Percentiles rank a stretch among this genome's conserved stretches.
phyloP scores from a whole-genome alignment of 768 basidiomycete species.

The Crucibulum laeve region DNA sequence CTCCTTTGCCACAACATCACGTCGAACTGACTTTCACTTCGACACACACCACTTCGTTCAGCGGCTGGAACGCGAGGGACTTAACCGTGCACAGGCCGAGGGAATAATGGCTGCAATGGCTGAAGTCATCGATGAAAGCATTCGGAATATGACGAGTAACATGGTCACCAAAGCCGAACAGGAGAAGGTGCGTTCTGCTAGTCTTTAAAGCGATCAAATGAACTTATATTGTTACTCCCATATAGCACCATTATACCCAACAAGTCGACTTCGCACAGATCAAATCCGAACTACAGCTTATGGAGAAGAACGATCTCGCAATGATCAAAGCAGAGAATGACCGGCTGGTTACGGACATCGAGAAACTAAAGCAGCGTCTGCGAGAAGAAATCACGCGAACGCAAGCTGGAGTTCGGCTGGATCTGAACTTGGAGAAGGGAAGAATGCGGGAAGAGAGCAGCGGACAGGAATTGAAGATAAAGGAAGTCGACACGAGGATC shows the following conservation, averaged over 20 bases:
- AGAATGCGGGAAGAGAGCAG: slow-evolving; percentile 91
- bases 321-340: slow-evolving; percentile 97
- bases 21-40: slow-evolving; percentile 66
- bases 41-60: slow-evolving; percentile 96
- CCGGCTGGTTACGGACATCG: slow-evolving; percentile 84
- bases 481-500: slow-evolving; percentile 95
- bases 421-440: slow-evolving; percentile 95
- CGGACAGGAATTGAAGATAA: slow-evolving; percentile 91
- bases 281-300: slow-evolving; percentile 92
- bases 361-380: slow-evolving; percentile 91
- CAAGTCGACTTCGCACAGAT: slow-evolving; percentile 97
- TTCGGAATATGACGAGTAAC: slow-evolving; percentile 91
- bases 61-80: slow-evolving; percentile 82
- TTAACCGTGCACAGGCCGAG: slow-evolving; percentile 89
- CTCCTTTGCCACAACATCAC: slow-evolving; percentile 23
- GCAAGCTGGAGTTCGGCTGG: slow-evolving; percentile 89
- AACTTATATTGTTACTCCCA: neutral
- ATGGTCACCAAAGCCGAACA: slow-evolving; percentile 96
- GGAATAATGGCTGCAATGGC: slow-evolving; percentile 97
- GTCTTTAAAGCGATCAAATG: neutral
- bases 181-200: slow-evolving; percentile 68
- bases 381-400: slow-evolving; percentile 90
- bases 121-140: slow-evolving; percentile 95
- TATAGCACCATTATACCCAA: slow-evolving; percentile 86
- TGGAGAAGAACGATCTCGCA: slow-evolving; percentile 95